These are phyloP conservation scores for Trifolium dubium DNA, from an alignment of 306 rosid species.

Conservation along the genomic window DNA sequence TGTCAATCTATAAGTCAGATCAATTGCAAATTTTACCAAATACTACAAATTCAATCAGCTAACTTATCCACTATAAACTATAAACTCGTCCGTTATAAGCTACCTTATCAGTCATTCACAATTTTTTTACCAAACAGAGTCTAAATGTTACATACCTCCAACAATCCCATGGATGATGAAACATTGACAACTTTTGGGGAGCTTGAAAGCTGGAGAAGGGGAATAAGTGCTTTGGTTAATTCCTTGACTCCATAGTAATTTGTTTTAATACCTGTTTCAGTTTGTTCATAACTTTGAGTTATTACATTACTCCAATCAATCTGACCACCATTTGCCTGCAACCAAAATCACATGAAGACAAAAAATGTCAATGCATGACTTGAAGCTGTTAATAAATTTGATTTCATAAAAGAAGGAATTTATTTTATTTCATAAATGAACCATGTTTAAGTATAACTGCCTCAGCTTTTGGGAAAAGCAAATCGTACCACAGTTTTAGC, in stretches of 20 bases:
- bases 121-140: too few relatives aligned
- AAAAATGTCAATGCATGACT: neutral
- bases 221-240: constrained; percentile 48
- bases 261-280: constrained; percentile 50
- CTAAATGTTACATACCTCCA: constrained; percentile 32
- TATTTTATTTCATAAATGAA: too few relatives aligned
- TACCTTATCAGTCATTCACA: too few relatives aligned
- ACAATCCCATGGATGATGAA: constrained; percentile 43
- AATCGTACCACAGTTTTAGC: neutral
- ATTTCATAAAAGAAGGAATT: too few relatives aligned
- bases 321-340: constrained; percentile 26
- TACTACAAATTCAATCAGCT: too few relatives aligned
- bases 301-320: constrained; percentile 42
- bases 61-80: too few relatives aligned
- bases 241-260: constrained; percentile 64
- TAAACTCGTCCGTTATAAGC: too few relatives aligned
- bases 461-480: neutral
- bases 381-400: too few relatives aligned
- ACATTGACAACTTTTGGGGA: constrained; percentile 68
- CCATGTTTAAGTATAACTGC: too few relatives aligned
- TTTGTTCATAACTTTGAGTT: constrained; percentile 38
- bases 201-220: constrained; percentile 59
- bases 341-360: neutral
- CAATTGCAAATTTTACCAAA: too few relatives aligned
- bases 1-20: too few relatives aligned